A percentile compares a stretch with the other conserved stretches of the same genome.
Evolutionary conservation across 768 basidiomycete species (phyloP).

Genomic region (Boletus insuetus): DNA sequence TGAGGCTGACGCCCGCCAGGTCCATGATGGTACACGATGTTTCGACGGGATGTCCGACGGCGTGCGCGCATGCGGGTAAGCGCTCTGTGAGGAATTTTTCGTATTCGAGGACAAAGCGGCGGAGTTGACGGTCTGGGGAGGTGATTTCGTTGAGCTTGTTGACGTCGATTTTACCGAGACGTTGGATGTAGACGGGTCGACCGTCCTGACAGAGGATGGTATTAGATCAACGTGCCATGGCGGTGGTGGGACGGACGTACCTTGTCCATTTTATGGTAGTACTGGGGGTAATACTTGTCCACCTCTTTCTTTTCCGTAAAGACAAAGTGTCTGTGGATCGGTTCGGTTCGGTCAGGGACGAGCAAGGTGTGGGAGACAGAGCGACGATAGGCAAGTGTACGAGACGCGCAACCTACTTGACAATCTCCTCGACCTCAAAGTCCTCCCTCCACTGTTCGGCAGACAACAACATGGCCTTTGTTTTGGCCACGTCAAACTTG

Average conservation of each 20-base stretch:
- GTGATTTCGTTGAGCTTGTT: slow-evolving; percentile 78
- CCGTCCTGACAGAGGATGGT: slow-evolving; percentile 60
- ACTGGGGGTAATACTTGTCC: slow-evolving; percentile 93
- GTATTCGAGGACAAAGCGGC: slow-evolving; percentile 90
- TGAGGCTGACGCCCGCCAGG: slow-evolving; percentile 64
- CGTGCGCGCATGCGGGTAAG: slow-evolving; percentile 71
- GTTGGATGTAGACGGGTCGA: slow-evolving; percentile 93
- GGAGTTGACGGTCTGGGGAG: slow-evolving; percentile 81
- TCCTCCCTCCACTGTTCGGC: slow-evolving; percentile 90
- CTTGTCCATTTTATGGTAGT: slow-evolving; percentile 95
- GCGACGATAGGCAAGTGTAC: neutral
- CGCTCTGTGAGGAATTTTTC: slow-evolving; percentile 82
- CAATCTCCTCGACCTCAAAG: slow-evolving; percentile 75
- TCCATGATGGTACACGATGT: slow-evolving; percentile 98
- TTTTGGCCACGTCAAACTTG: slow-evolving; percentile 81
- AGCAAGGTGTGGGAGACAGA: too few relatives aligned
- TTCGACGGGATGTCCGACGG: slow-evolving; percentile 84
- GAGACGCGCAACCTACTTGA: slow-evolving; percentile 45
- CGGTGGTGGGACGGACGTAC: slow-evolving; percentile 34
- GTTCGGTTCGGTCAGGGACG: too few relatives aligned
- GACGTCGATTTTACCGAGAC: slow-evolving; percentile 87
- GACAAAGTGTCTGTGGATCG: slow-evolving; percentile 63
- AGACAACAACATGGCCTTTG: slow-evolving; percentile 80
- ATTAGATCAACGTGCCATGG: too few relatives aligned
- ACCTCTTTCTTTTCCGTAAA: slow-evolving; percentile 83